Evolutionary conservation across 148 eudicot genomes (phyloP).

Genomic region (Simmondsia chinensis): DNA sequence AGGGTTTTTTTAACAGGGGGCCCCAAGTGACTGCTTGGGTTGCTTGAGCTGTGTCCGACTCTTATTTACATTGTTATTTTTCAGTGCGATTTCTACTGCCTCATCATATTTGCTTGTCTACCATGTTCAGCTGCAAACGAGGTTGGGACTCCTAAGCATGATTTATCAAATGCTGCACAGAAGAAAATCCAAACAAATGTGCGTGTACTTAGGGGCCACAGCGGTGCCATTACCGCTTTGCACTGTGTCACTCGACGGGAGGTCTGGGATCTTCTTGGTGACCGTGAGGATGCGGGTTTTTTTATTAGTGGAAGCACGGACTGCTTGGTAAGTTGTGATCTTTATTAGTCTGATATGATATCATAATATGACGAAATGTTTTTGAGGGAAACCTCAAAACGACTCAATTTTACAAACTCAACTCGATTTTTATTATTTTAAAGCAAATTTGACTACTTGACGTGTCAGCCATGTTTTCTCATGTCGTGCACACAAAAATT

Average conservation of each 20-base stretch:
- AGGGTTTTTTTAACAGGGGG: too few species aligned
- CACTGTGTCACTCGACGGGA: constrained; percentile 97
- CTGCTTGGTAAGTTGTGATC: constrained; percentile 48
- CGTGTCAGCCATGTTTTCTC: too few species aligned
- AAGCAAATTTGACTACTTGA: too few species aligned
- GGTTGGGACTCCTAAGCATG: constrained; percentile 52
- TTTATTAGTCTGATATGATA: neutral
- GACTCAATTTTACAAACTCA: too few species aligned
- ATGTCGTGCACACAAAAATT: too few species aligned
- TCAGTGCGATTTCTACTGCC: neutral
- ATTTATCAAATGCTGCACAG: constrained; percentile 42
- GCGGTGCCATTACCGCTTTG: constrained; percentile 85
- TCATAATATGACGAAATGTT: too few species aligned
- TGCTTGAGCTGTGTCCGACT: too few species aligned
- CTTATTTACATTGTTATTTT: too few species aligned
- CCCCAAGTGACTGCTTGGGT: too few species aligned
- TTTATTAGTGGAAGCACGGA: constrained; percentile 99
- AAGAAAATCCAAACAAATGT: constrained; percentile 59
- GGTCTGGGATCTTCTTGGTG: constrained; percentile 99
- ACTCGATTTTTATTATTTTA: too few species aligned
- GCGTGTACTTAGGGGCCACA: constrained; percentile 90
- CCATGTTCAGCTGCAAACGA: constrained; percentile 32
- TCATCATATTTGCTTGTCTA: neutral
- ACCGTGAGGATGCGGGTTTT: constrained; percentile 99
- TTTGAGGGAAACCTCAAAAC: too few species aligned